Base-by-base conservation (phyloP, 2,329 filamentous ascomycete genomes). In the Alternaria ethzedia region DNA sequence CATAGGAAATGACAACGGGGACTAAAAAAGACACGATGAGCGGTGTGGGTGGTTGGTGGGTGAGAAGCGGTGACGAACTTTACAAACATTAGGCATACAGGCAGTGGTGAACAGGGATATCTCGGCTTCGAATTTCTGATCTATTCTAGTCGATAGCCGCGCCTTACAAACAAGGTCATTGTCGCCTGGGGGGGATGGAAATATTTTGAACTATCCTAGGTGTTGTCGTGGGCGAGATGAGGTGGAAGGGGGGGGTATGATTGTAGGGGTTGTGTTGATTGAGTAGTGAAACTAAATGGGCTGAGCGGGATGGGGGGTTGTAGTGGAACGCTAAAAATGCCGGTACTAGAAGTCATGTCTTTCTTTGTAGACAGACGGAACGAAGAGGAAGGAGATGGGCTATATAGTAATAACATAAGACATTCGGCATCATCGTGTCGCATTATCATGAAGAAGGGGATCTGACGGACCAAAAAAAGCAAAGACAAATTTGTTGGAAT, bases 361-460 rank as follows among this genome's bases (percentile, higher is more conserved):
- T 25, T 25, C 23, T 25, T 25, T 25, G 23, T 25, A 25, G 23
- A 25, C 23, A 25, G 23, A 25, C 23, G 23, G 4, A 25, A 36
- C 36, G 36, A 41, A 41, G 60, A 59, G 54, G 32, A 59, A 63
- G 50, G 60, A 51, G 44, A 47, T 54, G 56, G 60, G 56, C 60
- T 61, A 50, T 63, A 46, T 63, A 63, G 56, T 63, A 63, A 63
- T 63, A 63, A 63, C 60, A 63, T 50, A 50, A 59, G 60, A 63
- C 60, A 63, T 63, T 63, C 60, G 60, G 60, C 60, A 63, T 63
- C 60, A 59, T 59, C 56, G 60, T 63, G 60, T 63, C 60, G 60
- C 56, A 59, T 63, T 63, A 63, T 63, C 60, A 63, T 63, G 32
- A 63, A 63, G 60, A 63, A 63, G 56, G 60, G 36, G 36, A 41